Conservation (phyloP, 164 flowering plant genomes). For the Taxillus chinensis region DNA sequence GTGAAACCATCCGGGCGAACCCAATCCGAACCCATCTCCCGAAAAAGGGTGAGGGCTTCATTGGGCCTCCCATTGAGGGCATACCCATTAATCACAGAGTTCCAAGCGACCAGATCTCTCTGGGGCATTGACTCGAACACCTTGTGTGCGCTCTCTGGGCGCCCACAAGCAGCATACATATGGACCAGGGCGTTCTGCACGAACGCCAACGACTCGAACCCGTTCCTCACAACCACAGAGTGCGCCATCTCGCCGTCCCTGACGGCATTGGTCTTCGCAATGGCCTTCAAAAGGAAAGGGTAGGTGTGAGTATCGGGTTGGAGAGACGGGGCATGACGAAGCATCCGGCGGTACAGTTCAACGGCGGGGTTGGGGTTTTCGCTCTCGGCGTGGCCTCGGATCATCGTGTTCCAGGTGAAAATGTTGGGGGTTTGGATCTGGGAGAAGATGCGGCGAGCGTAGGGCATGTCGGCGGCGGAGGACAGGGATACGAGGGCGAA, state of each 20-base stretch:
- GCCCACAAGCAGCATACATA: slow-evolving; percentile 28
- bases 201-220: slow-evolving; percentile 28
- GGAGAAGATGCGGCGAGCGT: slow-evolving; percentile 20
- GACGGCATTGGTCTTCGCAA: slow-evolving; percentile 19
- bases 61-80: slow-evolving; percentile 13
- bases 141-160: slow-evolving; percentile 18
- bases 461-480: slow-evolving; percentile 21
- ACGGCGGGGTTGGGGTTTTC: slow-evolving; percentile 22
- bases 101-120: slow-evolving; percentile 30
- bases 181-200: slow-evolving; percentile 31
- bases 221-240: slow-evolving; percentile 16
- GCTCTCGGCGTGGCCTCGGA: slow-evolving; percentile 36
- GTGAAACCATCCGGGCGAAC: slow-evolving; percentile 4
- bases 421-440: slow-evolving; percentile 16
- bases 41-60: neutral
- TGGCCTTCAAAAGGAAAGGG: slow-evolving; percentile 35
- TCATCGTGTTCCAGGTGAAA: slow-evolving; percentile 35
- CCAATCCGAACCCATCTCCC: neutral
- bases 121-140: slow-evolving; percentile 24
- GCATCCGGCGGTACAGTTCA: slow-evolving; percentile 21
- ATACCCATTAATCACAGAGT: slow-evolving; percentile 34
- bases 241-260: slow-evolving; percentile 27
- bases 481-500: slow-evolving; percentile 16
- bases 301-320: slow-evolving; percentile 34
- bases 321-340: neutral